Percentiles rank a stretch among this genome's conserved stretches.
These are phyloP conservation scores for Ricinus communis DNA, from an alignment of 345 rosid genomes.

Conservation along the genomic window DNA sequence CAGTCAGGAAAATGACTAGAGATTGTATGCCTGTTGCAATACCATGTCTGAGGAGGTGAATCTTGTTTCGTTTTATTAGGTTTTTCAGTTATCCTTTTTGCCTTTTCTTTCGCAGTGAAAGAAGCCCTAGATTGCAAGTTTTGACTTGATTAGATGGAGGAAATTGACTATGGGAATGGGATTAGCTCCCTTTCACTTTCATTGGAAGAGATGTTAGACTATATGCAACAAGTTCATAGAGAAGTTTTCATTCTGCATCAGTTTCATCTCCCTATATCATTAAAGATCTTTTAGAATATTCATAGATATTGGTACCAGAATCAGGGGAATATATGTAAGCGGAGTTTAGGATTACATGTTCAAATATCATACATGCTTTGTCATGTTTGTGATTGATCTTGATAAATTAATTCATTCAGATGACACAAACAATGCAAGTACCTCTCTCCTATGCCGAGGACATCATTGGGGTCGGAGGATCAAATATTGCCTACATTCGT, in stretches of 20 bases:
- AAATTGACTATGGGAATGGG: not conserved
- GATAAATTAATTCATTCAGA: constrained; percentile 21
- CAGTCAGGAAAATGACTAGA: not conserved
- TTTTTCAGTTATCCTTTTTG: not conserved
- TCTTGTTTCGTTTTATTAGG: not conserved
- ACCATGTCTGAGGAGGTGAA: not conserved
- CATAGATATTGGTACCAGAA: no score
- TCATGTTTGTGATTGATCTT: not conserved
- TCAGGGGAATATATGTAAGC: no score
- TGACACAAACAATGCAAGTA: constrained; percentile 38
- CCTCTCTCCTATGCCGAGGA: constrained; percentile 40
- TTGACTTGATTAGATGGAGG: not conserved
- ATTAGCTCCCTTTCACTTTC: not conserved
- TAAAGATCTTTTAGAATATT: not conserved
- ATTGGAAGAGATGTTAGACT: not conserved
- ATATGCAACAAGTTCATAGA: not conserved
- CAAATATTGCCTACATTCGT: constrained; percentile 41
- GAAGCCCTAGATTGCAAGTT: not conserved
- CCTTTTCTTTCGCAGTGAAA: not conserved
- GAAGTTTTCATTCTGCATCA: not conserved
- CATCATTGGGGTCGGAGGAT: constrained; percentile 37
- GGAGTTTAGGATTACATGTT: no score
- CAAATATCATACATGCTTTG: not conserved
- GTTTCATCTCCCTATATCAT: not conserved
- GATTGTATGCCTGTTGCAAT: not conserved